Percentiles rank a stretch among this genome's conserved stretches.
Conservation (phyloP, 805 yeast genomes). For the Nakazawaea molendinolei region DNA sequence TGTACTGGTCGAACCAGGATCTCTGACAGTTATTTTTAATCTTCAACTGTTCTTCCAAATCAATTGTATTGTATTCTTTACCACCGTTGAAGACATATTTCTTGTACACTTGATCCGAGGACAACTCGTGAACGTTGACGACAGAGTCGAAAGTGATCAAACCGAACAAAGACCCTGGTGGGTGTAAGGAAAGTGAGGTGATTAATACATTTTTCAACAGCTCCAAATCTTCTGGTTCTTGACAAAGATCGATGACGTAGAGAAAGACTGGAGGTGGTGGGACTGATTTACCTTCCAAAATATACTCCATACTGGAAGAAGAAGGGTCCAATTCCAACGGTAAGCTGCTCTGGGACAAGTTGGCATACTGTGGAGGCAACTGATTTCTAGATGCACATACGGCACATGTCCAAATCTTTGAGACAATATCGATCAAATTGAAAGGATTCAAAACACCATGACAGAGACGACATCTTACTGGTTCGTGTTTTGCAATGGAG, state of each 20-base stretch:
- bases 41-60: slow-evolving; percentile 30
- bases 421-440: slow-evolving; percentile 70
- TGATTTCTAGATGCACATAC: slow-evolving; percentile 74
- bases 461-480: slow-evolving; percentile 78
- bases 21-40: slow-evolving; percentile 28
- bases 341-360: slow-evolving; percentile 64
- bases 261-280: slow-evolving; percentile 83
- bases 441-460: slow-evolving; percentile 83
- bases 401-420: slow-evolving; percentile 81
- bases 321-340: slow-evolving; percentile 73
- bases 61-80: slow-evolving; percentile 55
- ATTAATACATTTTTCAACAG: slow-evolving; percentile 78
- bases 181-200: slow-evolving; percentile 69
- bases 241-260: slow-evolving; percentile 83
- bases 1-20: slow-evolving; percentile 35
- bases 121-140: slow-evolving; percentile 83
- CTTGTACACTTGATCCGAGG: slow-evolving; percentile 60
- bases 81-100: slow-evolving; percentile 84
- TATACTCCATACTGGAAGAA: slow-evolving; percentile 78
- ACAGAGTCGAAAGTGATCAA: slow-evolving; percentile 85
- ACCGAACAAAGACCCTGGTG: slow-evolving; percentile 86
- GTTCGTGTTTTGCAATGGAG: slow-evolving; percentile 79
- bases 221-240: slow-evolving; percentile 79
- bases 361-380: slow-evolving; percentile 76
- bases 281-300: slow-evolving; percentile 50